Evolutionary conservation across 192 early-diverging fungal species (phyloP), one percentile per base, ranked within the genome.

Genomic region (Rhizophagus sp.): DNA sequence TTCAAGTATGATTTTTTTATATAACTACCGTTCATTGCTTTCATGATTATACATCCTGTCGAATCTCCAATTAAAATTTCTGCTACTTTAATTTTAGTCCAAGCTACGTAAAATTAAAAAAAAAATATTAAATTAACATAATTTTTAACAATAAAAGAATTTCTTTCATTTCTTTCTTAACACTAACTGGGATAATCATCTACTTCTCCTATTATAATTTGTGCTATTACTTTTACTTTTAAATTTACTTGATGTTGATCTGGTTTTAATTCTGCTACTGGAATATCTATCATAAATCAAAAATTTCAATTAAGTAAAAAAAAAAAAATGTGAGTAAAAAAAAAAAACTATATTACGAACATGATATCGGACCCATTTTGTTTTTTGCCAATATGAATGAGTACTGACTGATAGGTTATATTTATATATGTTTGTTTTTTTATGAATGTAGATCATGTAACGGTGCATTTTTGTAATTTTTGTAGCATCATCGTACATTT

Each of bases 171-270:
- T 44, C 15, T 17, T 22, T 52, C 50, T 57, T 57, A 22, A 30
- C 25, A 52, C 71, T 73, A 47, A 73, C 71, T 73, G 12, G 25
- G 13, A 33, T 50, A 25, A 22, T 78, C 76, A 52, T 68, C 66
- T 3, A 68, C 47, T 68, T 67, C 76, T 68, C 76, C 68, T 41
- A 62, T 36, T 68, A 79, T 79, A 15, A 79, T 79, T 41, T 69
- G 66, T 25, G 63, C 24, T 27, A 79, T 61, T 7, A 79, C 78
- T 79, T 79, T 79, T 41, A 79, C 78, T 19, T 68, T n/a, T 25
- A 79, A 50, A 41, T 79, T 71, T 1, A 79, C 66, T 61, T 79
- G 78, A 71, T 71, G 34, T 79, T 79, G 78, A 33, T 66, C 78
- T 6, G 78, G 78, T 69, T 62, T 13, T 77, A 77, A 61, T 27